Conservation (phyloP, 2,329 filamentous ascomycete species). For the Byssothecium circinans region DNA sequence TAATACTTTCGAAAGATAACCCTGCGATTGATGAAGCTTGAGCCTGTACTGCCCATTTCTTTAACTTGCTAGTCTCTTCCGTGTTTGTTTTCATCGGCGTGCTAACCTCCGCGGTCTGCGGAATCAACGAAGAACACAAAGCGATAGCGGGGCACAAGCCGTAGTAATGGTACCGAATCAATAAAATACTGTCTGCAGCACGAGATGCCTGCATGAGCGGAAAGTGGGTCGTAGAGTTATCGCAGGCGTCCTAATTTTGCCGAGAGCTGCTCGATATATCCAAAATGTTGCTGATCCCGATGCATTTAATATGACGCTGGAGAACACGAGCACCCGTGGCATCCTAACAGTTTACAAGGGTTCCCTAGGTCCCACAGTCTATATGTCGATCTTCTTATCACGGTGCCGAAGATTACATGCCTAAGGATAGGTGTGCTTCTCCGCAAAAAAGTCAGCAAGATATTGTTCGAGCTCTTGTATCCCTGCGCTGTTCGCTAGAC, state of each 20-base stretch:
- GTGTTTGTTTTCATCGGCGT: too few species aligned
- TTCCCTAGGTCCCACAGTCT: neutral
- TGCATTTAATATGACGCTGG: neutral
- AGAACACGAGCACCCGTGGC: neutral
- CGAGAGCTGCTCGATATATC: neutral
- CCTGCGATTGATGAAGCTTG: too few species aligned
- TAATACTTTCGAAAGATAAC: neutral
- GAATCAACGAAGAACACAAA: too few species aligned
- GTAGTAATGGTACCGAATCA: too few species aligned
- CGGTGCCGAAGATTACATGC: neutral
- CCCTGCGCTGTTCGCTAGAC: constrained; percentile 52
- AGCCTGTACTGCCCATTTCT: too few species aligned
- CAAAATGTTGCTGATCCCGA: neutral
- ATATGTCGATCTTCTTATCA: neutral
- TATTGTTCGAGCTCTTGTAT: constrained; percentile 48
- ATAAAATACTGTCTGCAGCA: too few species aligned
- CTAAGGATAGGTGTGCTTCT: constrained; percentile 16
- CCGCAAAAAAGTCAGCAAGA: constrained; percentile 43
- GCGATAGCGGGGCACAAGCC: neutral
- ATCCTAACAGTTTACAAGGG: too few species aligned
- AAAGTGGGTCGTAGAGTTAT: neutral
- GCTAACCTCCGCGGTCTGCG: too few species aligned
- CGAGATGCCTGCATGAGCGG: neutral
- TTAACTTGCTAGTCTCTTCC: too few species aligned
- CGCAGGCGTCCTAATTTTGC: neutral